Conservation (phyloP, 2,329 filamentous ascomycete species). For the Fusarium torreyae region DNA sequence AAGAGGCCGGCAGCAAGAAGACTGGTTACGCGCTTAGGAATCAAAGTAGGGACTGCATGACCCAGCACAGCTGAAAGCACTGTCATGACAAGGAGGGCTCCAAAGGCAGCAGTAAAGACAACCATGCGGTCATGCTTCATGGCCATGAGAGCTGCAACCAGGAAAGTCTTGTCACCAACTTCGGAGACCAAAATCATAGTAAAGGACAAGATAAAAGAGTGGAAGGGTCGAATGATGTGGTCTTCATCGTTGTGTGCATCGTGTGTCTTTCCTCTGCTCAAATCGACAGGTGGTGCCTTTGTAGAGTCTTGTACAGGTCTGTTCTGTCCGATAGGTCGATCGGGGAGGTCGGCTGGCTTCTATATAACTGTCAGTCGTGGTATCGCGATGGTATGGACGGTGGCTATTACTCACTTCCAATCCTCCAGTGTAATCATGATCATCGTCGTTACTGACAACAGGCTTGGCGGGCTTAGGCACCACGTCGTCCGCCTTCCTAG, state of each 20-base stretch:
- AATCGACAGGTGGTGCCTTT: conserved; percentile 75
- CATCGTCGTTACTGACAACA: conserved; percentile 59
- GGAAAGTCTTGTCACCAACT: conserved; percentile 98
- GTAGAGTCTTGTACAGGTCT: conserved; percentile 77
- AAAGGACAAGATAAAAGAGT: conserved; percentile 92
- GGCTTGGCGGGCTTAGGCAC: conserved; percentile 36
- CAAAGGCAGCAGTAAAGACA: conserved; percentile 95
- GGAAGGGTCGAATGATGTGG: conserved; percentile 82
- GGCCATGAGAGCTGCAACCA: conserved; percentile 97
- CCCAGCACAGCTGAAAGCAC: conserved; percentile 92
- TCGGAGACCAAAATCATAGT: conserved; percentile 99
- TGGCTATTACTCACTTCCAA: conserved; percentile 52
- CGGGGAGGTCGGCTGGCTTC: conserved; percentile 87
- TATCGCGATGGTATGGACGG: background rate
- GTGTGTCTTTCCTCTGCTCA: conserved; percentile 54
- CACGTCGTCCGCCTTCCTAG: conserved; percentile 27
- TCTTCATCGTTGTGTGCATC: conserved; percentile 66
- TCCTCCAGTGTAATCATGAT: conserved; percentile 56
- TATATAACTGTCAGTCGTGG: conserved; percentile 55
- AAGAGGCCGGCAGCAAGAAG: conserved; percentile 89
- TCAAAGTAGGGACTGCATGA: conserved; percentile 89
- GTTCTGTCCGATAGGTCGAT: conserved; percentile 81
- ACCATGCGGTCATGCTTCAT: conserved; percentile 97
- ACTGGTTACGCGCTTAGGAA: conserved; percentile 92
- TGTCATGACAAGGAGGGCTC: conserved; percentile 93